phyloP scores from a whole-genome alignment of 2,329 filamentous ascomycete species.

The Hawksworthiomyces lignivorus region DNA sequence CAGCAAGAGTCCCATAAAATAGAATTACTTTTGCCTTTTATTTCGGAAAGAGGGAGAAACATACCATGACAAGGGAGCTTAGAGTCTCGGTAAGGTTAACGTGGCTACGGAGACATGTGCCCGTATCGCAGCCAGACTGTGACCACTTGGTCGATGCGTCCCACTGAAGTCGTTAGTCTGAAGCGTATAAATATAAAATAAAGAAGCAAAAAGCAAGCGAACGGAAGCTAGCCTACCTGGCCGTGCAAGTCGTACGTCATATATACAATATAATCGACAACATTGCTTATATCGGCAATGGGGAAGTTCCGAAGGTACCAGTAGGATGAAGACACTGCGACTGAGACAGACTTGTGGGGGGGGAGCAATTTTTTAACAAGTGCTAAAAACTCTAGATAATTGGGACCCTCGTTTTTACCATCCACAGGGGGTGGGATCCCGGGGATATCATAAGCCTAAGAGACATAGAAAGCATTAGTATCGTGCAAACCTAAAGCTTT shows the following conservation, averaged over 20 bases:
- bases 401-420: no score
- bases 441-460: background rate
- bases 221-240: slow-evolving; percentile 19
- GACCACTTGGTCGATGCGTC: slow-evolving; percentile 18
- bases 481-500: no score
- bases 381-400: no score
- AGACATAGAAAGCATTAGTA: no score
- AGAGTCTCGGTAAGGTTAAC: slow-evolving; percentile 28
- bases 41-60: no score
- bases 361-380: background rate
- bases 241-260: slow-evolving; percentile 28
- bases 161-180: slow-evolving; percentile 17
- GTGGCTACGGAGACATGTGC: slow-evolving; percentile 24
- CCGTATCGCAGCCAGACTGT: slow-evolving; percentile 18
- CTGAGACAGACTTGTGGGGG: slow-evolving; percentile 10
- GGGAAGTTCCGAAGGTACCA: slow-evolving; percentile 24
- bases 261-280: slow-evolving; percentile 24
- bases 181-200: no score
- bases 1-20: no score
- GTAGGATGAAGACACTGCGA: slow-evolving; percentile 19
- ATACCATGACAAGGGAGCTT: slow-evolving; percentile 22
- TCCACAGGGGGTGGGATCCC: no score
- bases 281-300: slow-evolving; percentile 17
- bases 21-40: no score
- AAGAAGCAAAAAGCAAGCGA: no score